Percentiles rank a stretch among this genome's conserved stretches.
These are phyloP conservation scores for Chenopodium formosanum DNA, from an alignment of 148 eudicot species.

Conservation along the genomic window DNA sequence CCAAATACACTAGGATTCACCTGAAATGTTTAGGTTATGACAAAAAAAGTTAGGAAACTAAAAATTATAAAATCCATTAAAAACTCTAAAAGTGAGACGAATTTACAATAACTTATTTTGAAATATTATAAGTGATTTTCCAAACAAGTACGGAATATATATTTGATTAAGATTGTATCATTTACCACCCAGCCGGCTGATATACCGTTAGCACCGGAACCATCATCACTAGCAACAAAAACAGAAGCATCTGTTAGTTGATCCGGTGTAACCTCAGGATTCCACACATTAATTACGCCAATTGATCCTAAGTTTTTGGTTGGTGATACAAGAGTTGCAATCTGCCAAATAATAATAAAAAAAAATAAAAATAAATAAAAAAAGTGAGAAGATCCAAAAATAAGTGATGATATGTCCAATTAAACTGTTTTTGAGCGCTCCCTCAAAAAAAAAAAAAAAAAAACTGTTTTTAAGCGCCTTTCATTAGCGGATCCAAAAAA, in stretches of 20 bases:
- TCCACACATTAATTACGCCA: conserved; percentile 24
- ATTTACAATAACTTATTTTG: neutral
- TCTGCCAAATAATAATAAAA: neutral
- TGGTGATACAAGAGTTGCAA: conserved; percentile 2
- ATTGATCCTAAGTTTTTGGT: conserved; percentile 9
- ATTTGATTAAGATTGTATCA: neutral
- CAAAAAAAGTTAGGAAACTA: neutral
- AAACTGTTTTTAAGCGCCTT: too few species aligned
- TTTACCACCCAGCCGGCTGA: conserved; percentile 31
- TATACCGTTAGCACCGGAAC: conserved; percentile 4
- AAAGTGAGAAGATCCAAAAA: too few species aligned
- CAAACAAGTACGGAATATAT: neutral
- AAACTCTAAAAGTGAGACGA: neutral
- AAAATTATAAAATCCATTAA: too few species aligned
- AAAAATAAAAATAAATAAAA: too few species aligned
- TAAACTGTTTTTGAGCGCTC: too few species aligned
- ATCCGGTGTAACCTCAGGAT: conserved; percentile 4
- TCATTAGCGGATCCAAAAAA: too few species aligned
- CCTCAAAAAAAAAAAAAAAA: too few species aligned
- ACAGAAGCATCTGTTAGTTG: conserved; percentile 10
- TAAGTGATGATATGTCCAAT: neutral
- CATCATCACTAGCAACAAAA: conserved; percentile 23
- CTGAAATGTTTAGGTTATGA: neutral
- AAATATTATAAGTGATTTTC: too few species aligned
- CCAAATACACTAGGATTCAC: neutral